These are phyloP conservation scores for Podospora sp. DNA, from an alignment of 495 filamentous ascomycete species.

Conservation along the genomic window DNA sequence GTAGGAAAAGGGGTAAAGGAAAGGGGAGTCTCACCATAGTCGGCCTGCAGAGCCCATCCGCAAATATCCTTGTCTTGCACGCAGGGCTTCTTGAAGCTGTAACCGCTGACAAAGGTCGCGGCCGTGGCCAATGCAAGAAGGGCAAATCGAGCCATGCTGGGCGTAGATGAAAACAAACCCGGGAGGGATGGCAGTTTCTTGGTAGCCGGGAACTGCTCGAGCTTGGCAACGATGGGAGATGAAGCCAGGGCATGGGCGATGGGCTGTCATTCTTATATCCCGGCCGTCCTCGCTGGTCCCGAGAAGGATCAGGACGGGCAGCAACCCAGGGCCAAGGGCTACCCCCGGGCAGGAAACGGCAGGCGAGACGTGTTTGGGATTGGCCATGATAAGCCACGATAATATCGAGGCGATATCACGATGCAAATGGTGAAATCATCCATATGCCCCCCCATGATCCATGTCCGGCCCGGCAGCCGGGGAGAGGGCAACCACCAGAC, in stretches of 20 bases:
- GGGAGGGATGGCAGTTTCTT: background rate
- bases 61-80: constrained; percentile 17
- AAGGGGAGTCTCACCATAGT: constrained; percentile 11
- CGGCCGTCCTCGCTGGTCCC: background rate
- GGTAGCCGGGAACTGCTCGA: background rate
- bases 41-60: constrained; percentile 19
- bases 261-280: background rate
- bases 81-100: constrained; percentile 15
- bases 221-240: background rate
- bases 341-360: background rate
- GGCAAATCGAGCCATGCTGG: background rate
- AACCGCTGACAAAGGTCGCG: background rate
- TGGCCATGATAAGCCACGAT: background rate
- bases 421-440: constrained; percentile 10
- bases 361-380: background rate
- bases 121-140: background rate
- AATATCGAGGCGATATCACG: constrained; percentile 12
- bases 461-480: constrained; percentile 9
- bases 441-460: background rate
- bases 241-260: background rate
- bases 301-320: background rate
- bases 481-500: background rate
- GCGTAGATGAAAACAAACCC: background rate
- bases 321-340: background rate
- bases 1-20: background rate